Evolutionary conservation across 2,329 filamentous ascomycete species (phyloP).

Genomic region (Tolypocladium album): DNA sequence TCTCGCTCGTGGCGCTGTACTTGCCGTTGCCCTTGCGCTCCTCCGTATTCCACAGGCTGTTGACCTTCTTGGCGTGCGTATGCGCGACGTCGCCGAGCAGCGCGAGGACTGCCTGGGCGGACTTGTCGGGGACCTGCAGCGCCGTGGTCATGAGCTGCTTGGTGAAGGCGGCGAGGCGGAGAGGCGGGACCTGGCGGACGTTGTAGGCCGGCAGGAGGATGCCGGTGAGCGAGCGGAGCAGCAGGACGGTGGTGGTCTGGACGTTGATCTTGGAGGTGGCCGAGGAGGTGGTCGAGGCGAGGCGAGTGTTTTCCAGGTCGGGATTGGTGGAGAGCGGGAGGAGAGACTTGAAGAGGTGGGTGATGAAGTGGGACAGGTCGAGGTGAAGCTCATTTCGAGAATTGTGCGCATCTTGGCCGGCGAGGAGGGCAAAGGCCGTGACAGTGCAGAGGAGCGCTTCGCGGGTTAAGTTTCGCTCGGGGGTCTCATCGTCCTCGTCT

Average conservation of each 20-base stretch:
- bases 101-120: constrained; percentile 66
- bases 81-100: constrained; percentile 70
- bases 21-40: constrained; percentile 85
- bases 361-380: constrained; percentile 91
- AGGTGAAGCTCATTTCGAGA: constrained; percentile 72
- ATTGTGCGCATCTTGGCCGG: constrained; percentile 85
- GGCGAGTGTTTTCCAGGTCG: constrained; percentile 67
- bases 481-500: constrained; percentile 25
- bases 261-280: constrained; percentile 69
- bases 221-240: constrained; percentile 75
- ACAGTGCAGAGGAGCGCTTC: constrained; percentile 90
- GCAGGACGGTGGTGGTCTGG: constrained; percentile 85
- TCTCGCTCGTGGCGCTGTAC: constrained; percentile 62
- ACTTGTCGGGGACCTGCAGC: constrained; percentile 86
- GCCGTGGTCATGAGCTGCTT: constrained; percentile 80
- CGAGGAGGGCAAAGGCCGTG: constrained; percentile 91
- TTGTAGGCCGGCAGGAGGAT: constrained; percentile 68
- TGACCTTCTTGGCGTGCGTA: constrained; percentile 72
- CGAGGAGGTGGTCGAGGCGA: constrained; percentile 26
- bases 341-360: constrained; percentile 81
- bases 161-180: constrained; percentile 81
- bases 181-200: constrained; percentile 64
- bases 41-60: constrained; percentile 86
- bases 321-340: constrained; percentile 69
- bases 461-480: constrained; percentile 63